Conservation (phyloP, 495 filamentous ascomycete genomes). For the Aspergillus baeticus region DNA sequence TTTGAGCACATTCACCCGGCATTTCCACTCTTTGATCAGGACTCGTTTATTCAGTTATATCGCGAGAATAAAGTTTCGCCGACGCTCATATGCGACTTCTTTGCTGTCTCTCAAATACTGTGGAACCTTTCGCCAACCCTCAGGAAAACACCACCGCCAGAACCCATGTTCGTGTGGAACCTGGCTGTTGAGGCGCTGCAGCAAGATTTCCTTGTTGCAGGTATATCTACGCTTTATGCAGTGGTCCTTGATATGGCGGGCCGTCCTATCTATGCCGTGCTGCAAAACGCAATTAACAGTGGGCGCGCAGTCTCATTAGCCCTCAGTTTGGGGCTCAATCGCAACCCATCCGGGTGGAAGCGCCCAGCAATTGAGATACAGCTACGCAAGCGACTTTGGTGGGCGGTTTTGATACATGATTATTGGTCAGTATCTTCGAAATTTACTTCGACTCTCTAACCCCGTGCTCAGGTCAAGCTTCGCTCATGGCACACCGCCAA, state of each 20-base stretch:
- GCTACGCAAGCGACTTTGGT: constrained; percentile 30
- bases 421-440: constrained; percentile 22
- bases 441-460: too few species aligned
- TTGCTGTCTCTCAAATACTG: constrained; percentile 28
- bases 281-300: constrained; percentile 28
- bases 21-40: constrained; percentile 37
- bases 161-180: constrained; percentile 32
- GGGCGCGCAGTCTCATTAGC: constrained; percentile 29
- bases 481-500: constrained; percentile 31
- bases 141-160: constrained; percentile 20
- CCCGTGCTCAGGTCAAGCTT: constrained; percentile 28
- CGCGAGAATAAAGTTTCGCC: constrained; percentile 26
- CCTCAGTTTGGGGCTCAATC: constrained; percentile 31
- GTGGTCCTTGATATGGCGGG: constrained; percentile 30
- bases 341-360: constrained; percentile 29
- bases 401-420: constrained; percentile 36
- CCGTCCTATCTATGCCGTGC: constrained; percentile 27
- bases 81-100: constrained; percentile 32
- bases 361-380: constrained; percentile 24
- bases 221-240: constrained; percentile 27
- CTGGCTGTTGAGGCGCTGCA: constrained; percentile 31
- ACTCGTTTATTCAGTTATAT: constrained; percentile 24
- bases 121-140: constrained; percentile 24
- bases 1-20: constrained; percentile 34
- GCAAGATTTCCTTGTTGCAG: constrained; percentile 30